These are phyloP conservation scores for Torrubiella hemipterigena DNA, from an alignment of 2,329 filamentous ascomycete species.

Conservation along the genomic window DNA sequence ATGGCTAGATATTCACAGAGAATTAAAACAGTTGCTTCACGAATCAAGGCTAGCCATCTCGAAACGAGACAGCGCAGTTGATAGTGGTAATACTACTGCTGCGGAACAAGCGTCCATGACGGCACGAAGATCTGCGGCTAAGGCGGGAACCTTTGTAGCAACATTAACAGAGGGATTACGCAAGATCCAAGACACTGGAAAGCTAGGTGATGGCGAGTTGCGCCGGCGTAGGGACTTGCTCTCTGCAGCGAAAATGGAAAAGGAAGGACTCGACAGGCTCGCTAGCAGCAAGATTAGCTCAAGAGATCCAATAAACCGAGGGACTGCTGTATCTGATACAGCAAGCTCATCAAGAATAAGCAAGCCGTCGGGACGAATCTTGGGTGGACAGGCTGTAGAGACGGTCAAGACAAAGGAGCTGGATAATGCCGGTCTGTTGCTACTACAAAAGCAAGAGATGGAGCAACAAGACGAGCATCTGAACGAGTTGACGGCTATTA, in stretches of 20 bases:
- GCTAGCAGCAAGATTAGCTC: constrained; percentile 40
- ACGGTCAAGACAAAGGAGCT: constrained; percentile 66
- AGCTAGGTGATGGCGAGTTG: constrained; percentile 64
- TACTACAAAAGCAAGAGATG: constrained; percentile 65
- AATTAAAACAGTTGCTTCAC: constrained; percentile 61
- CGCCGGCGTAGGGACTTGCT: constrained; percentile 60
- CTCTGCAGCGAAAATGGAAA: constrained; percentile 57
- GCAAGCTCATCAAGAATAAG: constrained; percentile 30
- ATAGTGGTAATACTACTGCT: constrained; percentile 25
- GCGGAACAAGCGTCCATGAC: constrained; percentile 54
- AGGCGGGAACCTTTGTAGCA: constrained; percentile 51
- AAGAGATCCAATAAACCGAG: constrained; percentile 34
- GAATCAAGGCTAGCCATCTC: constrained; percentile 56
- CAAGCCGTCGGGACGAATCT: constrained; percentile 44
- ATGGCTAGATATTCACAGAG: constrained; percentile 66
- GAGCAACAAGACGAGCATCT: constrained; percentile 64
- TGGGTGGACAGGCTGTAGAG: constrained; percentile 62
- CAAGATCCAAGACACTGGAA: constrained; percentile 37
- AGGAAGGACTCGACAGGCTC: constrained; percentile 63
- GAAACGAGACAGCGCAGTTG: constrained; percentile 44
- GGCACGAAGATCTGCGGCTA: constrained; percentile 64
- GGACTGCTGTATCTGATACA: constrained; percentile 34
- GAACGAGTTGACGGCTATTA: constrained; percentile 53
- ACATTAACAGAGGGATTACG: constrained; percentile 55
- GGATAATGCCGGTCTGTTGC: constrained; percentile 62